Evolutionary conservation across 352 stramenopile species (phyloP).

Genomic region (Phytophthora multivora): DNA sequence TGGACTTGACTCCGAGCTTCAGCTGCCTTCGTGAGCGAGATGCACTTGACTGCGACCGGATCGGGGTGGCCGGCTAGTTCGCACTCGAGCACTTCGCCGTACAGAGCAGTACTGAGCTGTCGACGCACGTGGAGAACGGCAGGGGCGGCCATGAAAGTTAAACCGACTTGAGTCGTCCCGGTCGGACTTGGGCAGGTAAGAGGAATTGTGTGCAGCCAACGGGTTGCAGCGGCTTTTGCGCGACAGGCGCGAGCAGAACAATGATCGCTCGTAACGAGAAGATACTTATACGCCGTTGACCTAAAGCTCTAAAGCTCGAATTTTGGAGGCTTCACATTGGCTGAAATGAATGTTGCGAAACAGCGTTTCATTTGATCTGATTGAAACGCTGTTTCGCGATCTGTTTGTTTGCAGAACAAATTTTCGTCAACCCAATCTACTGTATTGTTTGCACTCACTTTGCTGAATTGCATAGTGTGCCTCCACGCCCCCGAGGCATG

Average conservation of each 20-base stretch:
- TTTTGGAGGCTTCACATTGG: not conserved
- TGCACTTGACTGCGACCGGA: constrained; percentile 37
- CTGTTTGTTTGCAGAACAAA: no score
- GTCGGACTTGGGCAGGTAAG: not conserved
- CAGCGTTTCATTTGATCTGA: not conserved
- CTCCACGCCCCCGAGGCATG: no score
- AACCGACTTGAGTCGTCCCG: not conserved
- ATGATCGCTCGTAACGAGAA: not conserved
- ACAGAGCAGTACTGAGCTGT: constrained; percentile 23
- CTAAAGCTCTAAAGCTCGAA: not conserved
- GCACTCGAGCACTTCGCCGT: constrained; percentile 40
- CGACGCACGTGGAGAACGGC: constrained; percentile 20
- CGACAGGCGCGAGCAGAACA: not conserved
- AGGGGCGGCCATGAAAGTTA: not conserved
- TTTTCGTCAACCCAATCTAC: no score
- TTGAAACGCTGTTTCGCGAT: no score
- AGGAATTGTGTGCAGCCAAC: not conserved
- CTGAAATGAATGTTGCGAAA: not conserved
- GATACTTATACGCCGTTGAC: not conserved
- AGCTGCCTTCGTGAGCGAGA: constrained; percentile 17
- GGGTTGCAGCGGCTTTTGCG: not conserved
- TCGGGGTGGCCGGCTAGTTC: constrained; percentile 12
- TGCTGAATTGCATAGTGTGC: no score
- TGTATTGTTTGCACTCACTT: no score
- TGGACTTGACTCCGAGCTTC: constrained; percentile 4